These are phyloP conservation scores for Xylaria digitata DNA, from an alignment of 2,329 filamentous ascomycete species.

Conservation along the genomic window DNA sequence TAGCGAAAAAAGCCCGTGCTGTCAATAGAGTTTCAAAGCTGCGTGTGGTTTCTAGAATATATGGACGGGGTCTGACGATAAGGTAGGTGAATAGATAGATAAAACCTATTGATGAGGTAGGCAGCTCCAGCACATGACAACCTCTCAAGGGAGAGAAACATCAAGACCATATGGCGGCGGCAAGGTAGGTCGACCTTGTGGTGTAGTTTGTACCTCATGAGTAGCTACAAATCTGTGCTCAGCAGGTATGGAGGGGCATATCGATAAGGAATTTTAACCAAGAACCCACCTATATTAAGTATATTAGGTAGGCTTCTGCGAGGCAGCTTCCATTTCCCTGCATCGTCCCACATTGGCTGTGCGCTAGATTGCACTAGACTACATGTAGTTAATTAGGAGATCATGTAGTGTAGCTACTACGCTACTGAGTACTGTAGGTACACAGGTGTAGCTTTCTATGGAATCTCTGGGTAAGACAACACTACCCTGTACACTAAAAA, in stretches of 20 bases:
- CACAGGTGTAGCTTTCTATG: too few species aligned
- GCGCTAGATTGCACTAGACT: too few species aligned
- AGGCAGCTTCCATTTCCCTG: too few species aligned
- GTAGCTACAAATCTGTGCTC: conserved; percentile 3
- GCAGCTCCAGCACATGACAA: conserved; percentile 2
- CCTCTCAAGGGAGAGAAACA: background rate
- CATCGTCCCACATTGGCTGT: too few species aligned
- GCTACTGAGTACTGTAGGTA: too few species aligned
- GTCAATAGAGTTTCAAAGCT: background rate
- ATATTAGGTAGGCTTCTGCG: too few species aligned
- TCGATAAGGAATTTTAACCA: conserved; percentile 37
- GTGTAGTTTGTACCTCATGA: background rate
- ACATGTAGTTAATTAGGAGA: too few species aligned
- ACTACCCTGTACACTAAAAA: too few species aligned
- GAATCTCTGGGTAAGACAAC: too few species aligned
- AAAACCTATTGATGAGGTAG: background rate
- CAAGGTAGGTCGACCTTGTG: background rate
- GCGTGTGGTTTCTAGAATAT: conserved; percentile 3
- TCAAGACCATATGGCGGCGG: background rate
- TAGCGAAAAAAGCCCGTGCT: conserved; percentile 7
- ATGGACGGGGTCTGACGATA: background rate
- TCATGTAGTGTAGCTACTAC: too few species aligned
- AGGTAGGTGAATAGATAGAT: background rate
- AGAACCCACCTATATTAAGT: too few species aligned
- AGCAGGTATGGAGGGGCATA: conserved; percentile 40